These are phyloP conservation scores for Tetrastigma voinierianum DNA, from an alignment of 164 flowering plant genomes.

Conservation along the genomic window DNA sequence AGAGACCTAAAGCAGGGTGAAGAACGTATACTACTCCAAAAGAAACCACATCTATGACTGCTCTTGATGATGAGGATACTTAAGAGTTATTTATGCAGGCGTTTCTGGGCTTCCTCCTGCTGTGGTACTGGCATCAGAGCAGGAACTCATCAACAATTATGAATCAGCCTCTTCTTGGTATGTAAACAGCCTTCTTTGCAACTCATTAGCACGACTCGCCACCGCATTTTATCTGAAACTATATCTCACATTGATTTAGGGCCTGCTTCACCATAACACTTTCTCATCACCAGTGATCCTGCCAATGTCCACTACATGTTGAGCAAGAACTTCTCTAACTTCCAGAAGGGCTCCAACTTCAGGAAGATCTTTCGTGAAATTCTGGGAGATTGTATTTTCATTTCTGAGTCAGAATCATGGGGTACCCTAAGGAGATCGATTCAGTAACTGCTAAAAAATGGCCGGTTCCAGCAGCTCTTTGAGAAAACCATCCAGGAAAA, in stretches of 20 bases:
- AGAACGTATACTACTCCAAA: too few relatives aligned
- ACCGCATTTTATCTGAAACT: background rate
- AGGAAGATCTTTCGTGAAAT: slow-evolving; percentile 10
- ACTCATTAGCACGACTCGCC: background rate
- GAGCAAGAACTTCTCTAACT: slow-evolving; percentile 7
- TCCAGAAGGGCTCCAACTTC: background rate
- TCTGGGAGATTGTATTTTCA: slow-evolving; percentile 17
- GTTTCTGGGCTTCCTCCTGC: background rate
- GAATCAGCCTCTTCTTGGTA: slow-evolving; percentile 8
- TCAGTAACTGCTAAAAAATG: too few relatives aligned
- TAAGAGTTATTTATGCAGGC: background rate
- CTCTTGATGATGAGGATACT: background rate
- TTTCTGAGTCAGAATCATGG: slow-evolving; percentile 24
- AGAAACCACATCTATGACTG: too few relatives aligned
- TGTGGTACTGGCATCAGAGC: background rate
- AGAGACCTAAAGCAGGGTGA: too few relatives aligned
- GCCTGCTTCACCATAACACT: slow-evolving; percentile 1
- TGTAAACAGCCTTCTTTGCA: slow-evolving; percentile 1
- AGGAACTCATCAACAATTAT: too few relatives aligned
- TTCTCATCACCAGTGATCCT: background rate
- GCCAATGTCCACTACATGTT: too few relatives aligned
- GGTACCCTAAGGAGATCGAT: too few relatives aligned
- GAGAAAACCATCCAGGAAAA: too few relatives aligned
- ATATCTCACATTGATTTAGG: background rate
- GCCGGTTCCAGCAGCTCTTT: too few relatives aligned